Evolutionary conservation across 495 filamentous ascomycete species (phyloP).

Genomic region (Penicillium manginii): DNA sequence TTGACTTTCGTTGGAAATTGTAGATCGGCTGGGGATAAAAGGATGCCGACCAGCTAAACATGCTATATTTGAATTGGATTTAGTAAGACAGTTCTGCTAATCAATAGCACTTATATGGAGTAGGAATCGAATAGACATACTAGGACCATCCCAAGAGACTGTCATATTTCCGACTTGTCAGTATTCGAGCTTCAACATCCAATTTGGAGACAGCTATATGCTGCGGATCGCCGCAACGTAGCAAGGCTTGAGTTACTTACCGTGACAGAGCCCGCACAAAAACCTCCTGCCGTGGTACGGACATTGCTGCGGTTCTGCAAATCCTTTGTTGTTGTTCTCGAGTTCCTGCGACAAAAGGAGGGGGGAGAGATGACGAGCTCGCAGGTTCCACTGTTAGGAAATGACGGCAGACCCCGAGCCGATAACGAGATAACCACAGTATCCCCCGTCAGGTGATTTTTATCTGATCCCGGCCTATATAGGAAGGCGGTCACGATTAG

Average conservation of each 20-base stretch:
- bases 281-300: slow-evolving; percentile 32
- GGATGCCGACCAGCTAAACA: slow-evolving; percentile 78
- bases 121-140: slow-evolving; percentile 28
- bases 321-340: background rate
- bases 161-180: slow-evolving; percentile 10
- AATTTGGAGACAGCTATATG: background rate
- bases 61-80: slow-evolving; percentile 35
- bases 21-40: slow-evolving; percentile 90
- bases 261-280: slow-evolving; percentile 49
- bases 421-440: slow-evolving; percentile 4
- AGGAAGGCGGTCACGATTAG: slow-evolving; percentile 37
- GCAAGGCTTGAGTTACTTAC: slow-evolving; percentile 29
- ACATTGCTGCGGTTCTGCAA: slow-evolving; percentile 7
- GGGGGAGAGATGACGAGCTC: background rate
- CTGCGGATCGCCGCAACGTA: background rate
- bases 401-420: background rate
- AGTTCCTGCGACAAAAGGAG: background rate
- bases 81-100: slow-evolving; percentile 2
- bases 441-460: slow-evolving; percentile 7
- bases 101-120: background rate
- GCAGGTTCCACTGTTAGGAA: background rate
- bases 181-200: slow-evolving; percentile 7
- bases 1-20: slow-evolving; percentile 75
- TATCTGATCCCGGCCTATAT: slow-evolving; percentile 11
- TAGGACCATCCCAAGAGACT: slow-evolving; percentile 51